Conservation (phyloP, 805 yeast species). For the Diddensiella caesifluorescens region DNA sequence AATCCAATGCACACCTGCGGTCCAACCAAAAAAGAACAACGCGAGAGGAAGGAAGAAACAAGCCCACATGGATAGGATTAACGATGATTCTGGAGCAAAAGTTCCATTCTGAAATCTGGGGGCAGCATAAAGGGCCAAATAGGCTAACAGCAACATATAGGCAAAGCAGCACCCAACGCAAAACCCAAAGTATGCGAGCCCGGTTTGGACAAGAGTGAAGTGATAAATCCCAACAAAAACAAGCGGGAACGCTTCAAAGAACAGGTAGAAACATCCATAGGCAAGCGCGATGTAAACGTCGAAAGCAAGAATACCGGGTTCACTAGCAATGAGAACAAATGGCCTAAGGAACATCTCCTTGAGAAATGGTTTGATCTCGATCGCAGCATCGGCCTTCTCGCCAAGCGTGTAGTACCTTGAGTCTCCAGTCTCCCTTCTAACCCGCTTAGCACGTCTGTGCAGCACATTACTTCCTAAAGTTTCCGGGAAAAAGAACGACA, state of each 20-base stretch:
- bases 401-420: constrained; percentile 37
- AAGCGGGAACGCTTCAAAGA: constrained; percentile 60
- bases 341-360: constrained; percentile 34
- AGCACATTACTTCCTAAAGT: constrained; percentile 44
- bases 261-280: constrained; percentile 50
- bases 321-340: constrained; percentile 41
- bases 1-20: constrained; percentile 48
- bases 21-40: constrained; percentile 50
- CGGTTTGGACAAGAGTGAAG: constrained; percentile 45
- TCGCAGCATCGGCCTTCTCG: constrained; percentile 22
- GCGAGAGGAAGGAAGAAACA: constrained; percentile 38
- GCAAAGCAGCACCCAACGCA: constrained; percentile 44
- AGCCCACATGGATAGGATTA: constrained; percentile 18
- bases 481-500: constrained; percentile 45
- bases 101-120: constrained; percentile 13
- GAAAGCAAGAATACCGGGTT: constrained; percentile 53
- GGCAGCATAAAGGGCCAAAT: constrained; percentile 8
- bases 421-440: constrained; percentile 49
- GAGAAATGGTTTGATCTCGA: background rate
- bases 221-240: constrained; percentile 42
- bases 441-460: constrained; percentile 44
- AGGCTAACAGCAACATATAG: constrained; percentile 16
- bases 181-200: constrained; percentile 44
- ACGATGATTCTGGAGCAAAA: constrained; percentile 16
- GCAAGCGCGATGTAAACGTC: constrained; percentile 47